A percentile compares a stretch with the other conserved stretches of the same genome.
phyloP scores from a whole-genome alignment of 2,329 filamentous ascomycete species.

The Gaeumannomyces tritici region DNA sequence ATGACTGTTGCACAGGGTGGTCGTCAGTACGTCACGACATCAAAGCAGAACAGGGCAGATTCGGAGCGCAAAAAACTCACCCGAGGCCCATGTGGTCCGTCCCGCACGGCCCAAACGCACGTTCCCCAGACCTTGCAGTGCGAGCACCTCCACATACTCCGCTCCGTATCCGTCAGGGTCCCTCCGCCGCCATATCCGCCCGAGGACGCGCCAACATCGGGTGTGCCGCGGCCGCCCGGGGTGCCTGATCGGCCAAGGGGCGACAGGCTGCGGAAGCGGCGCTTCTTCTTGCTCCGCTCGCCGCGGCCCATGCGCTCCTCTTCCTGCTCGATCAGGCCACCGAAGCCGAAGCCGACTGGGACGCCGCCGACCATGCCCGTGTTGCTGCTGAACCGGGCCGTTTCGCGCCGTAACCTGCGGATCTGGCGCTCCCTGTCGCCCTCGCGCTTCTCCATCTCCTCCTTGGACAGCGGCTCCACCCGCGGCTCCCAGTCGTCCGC shows the following conservation, averaged over 20 bases:
- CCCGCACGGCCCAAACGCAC: slow-evolving; percentile 88
- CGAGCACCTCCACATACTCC: slow-evolving; percentile 73
- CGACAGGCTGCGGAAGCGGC: slow-evolving; percentile 79
- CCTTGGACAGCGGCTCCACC: slow-evolving; percentile 74
- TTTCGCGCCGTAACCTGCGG: slow-evolving; percentile 76
- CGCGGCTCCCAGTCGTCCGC: slow-evolving; percentile 79
- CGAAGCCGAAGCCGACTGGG: slow-evolving; percentile 44
- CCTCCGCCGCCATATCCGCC: slow-evolving; percentile 60
- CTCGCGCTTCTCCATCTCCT: slow-evolving; percentile 96
- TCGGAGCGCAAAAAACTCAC: slow-evolving; percentile 42
- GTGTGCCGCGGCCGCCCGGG: slow-evolving; percentile 66
- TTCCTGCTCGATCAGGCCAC: slow-evolving; percentile 44
- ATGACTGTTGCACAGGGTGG: slow-evolving; percentile 42
- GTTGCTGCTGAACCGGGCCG: slow-evolving; percentile 82
- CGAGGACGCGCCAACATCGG: slow-evolving; percentile 58
- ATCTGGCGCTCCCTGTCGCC: slow-evolving; percentile 90
- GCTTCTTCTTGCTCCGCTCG: slow-evolving; percentile 91
- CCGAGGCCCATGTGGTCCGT: slow-evolving; percentile 76
- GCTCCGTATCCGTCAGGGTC: slow-evolving; percentile 65
- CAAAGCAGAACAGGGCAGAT: slow-evolving; percentile 3
- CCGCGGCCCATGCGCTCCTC: slow-evolving; percentile 86
- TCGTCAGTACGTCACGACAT: slow-evolving; percentile 6
- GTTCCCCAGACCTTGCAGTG: slow-evolving; percentile 85
- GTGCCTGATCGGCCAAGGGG: slow-evolving; percentile 62
- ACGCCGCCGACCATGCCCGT: slow-evolving; percentile 71